Evolutionary conservation across 2,329 filamentous ascomycete genomes (phyloP).

Genomic region (Venturia pyrina): DNA sequence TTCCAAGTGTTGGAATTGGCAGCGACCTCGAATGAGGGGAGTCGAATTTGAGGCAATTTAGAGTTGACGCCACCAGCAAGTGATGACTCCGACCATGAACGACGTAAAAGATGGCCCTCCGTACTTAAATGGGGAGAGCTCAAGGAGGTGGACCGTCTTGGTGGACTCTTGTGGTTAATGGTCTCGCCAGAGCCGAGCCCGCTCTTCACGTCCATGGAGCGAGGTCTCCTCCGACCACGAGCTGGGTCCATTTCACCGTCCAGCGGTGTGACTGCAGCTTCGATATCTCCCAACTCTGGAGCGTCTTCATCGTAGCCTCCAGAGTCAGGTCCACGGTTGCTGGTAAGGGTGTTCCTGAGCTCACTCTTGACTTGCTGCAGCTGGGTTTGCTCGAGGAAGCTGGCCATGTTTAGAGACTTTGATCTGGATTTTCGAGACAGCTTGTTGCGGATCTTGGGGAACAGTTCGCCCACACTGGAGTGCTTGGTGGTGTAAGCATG

Average conservation of each 20-base stretch:
- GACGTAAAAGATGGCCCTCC: not conserved
- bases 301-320: constrained; percentile 13
- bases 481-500: constrained; percentile 5
- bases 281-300: not conserved
- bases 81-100: constrained; percentile 6
- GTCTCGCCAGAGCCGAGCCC: not conserved
- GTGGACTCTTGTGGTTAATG: not conserved
- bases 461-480: constrained; percentile 5
- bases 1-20: constrained; percentile 6
- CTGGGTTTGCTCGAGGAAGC: constrained; percentile 2
- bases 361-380: constrained; percentile 7
- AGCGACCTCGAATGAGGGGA: constrained; percentile 7
- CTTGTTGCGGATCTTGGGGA: constrained; percentile 5
- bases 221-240: not conserved
- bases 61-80: not conserved
- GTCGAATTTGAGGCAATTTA: constrained; percentile 1
- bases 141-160: constrained; percentile 4
- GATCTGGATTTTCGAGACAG: constrained; percentile 1
- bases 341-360: constrained; percentile 11
- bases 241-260: not conserved
- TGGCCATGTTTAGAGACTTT: constrained; percentile 5
- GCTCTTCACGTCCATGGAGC: not conserved
- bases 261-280: not conserved
- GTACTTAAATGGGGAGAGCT: not conserved
- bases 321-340: not conserved